Percentiles rank a stretch among this genome's conserved stretches.
Conservation (phyloP, 2,329 filamentous ascomycete species). For the Cladosporium oxysporum region DNA sequence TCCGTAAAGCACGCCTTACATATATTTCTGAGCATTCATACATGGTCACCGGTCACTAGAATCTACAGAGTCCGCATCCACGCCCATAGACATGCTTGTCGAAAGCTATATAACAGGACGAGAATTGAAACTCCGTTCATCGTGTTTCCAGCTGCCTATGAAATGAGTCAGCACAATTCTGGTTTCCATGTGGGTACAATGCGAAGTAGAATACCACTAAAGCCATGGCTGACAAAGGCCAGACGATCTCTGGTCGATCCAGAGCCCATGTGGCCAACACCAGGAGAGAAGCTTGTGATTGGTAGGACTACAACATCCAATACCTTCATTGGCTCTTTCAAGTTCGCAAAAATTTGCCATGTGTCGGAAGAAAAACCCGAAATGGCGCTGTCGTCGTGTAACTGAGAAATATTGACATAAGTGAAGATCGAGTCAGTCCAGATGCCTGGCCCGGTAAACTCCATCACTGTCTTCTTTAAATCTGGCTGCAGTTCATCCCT, state of each 20-base stretch:
- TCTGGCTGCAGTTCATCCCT: conserved; percentile 59
- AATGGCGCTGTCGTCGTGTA: conserved; percentile 47
- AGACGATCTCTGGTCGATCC: conserved; percentile 81
- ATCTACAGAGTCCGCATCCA: neutral
- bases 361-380: conserved; percentile 78
- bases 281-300: conserved; percentile 92
- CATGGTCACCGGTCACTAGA: no score
- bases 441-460: conserved; percentile 84
- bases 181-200: neutral
- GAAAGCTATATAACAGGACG: neutral
- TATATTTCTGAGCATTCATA: no score
- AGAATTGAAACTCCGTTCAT: neutral
- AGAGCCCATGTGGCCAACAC: conserved; percentile 85
- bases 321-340: conserved; percentile 74
- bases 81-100: neutral
- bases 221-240: conserved; percentile 92
- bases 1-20: no score
- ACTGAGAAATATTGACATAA: conserved; percentile 80
- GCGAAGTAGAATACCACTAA: conserved; percentile 67
- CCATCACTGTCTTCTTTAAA: conserved; percentile 68
- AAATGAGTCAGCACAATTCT: neutral
- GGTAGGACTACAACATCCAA: conserved; percentile 87
- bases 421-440: conserved; percentile 88
- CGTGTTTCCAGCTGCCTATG: neutral
- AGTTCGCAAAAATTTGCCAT: conserved; percentile 80